Evolutionary conservation across 306 rosid genomes (phyloP), one percentile per base, ranked within the genome.

Genomic region (Cercis canadensis): DNA sequence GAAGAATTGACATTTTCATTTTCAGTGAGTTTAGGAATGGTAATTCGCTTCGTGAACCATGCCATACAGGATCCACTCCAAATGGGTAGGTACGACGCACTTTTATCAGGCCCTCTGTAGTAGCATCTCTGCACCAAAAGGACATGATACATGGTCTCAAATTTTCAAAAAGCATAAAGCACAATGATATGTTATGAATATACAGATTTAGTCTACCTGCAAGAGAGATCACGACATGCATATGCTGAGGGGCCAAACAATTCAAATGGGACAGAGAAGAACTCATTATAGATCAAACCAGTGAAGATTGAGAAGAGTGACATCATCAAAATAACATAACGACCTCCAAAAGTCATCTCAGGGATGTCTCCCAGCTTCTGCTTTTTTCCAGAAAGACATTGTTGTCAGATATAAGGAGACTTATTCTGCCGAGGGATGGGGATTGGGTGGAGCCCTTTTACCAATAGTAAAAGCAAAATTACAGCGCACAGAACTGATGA

Each of bases 61-160:
- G 97, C 97, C 99, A 94, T 46, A 80, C 96, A 72, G 99, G 99
- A 77, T 95, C 99, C 77, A 95, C 85, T 45, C 99, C 99, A 74
- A 95, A 95, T 58, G 99, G 99, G 77, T 95, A 95, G 11, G 99
- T 77, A 45, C 67, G 84, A 11, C 87, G 86, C 83, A 79, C 83
- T 86, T 91, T 95, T 49, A 91, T 85, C 78, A 95, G 80, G 69
- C 99, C 99, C 44, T n/a, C 51, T 2, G 96, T 89, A 24, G 96
- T 83, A 31, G 99, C 83, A 8, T 91, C 99, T 45, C 99, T 95
- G 84, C 65, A 70, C 32, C 52, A 39, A 57, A 77, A 60, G 69
- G 58, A 49, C 19, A 59, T 62, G 14, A 47, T 17, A 60, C 66
- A 45, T 5, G 52, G 57, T n/a, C 57, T 39, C 53, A 62, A 65